Conservation (phyloP, 2,329 filamentous ascomycete species). For the Diaporthe sp. region DNA sequence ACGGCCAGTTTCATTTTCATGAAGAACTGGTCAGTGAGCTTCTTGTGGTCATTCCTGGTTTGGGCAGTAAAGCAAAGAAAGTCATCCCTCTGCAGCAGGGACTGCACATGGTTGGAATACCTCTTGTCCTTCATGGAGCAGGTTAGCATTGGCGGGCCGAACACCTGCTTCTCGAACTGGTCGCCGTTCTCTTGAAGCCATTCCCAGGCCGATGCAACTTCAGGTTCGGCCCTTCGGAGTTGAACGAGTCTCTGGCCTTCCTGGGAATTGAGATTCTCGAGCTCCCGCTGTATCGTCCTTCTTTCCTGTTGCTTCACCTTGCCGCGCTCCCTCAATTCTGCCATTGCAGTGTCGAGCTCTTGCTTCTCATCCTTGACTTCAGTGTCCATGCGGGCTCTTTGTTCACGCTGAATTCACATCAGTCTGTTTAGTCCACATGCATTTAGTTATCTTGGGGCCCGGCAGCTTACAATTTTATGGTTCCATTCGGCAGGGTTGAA, state of each 20-base stretch:
- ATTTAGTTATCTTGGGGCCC: not conserved
- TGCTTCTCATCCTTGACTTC: slow-evolving; percentile 42
- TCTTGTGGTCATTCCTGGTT: slow-evolving; percentile 79
- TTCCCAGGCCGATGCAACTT: slow-evolving; percentile 80
- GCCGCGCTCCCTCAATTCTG: slow-evolving; percentile 59
- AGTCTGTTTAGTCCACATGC: not conserved
- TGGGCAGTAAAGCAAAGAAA: slow-evolving; percentile 83
- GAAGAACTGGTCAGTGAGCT: slow-evolving; percentile 76
- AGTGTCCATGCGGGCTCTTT: slow-evolving; percentile 37
- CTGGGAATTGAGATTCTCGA: slow-evolving; percentile 77
- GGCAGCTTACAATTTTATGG: slow-evolving; percentile 68
- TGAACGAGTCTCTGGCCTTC: slow-evolving; percentile 80
- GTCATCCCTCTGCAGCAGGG: slow-evolving; percentile 65
- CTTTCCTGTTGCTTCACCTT: slow-evolving; percentile 56
- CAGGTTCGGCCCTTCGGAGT: slow-evolving; percentile 71
- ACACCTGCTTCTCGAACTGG: slow-evolving; percentile 81
- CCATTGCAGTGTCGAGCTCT: slow-evolving; percentile 43
- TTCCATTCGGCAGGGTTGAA: slow-evolving; percentile 82
- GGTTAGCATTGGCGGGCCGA: slow-evolving; percentile 83
- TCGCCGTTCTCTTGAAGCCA: slow-evolving; percentile 83
- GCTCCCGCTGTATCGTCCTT: slow-evolving; percentile 59
- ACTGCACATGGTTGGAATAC: slow-evolving; percentile 71
- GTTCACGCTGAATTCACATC: slow-evolving; percentile 35
- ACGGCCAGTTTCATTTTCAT: slow-evolving; percentile 77
- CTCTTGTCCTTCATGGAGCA: slow-evolving; percentile 83